A percentile compares a stretch with the other conserved stretches of the same genome.
Evolutionary conservation across 345 rosid genomes (phyloP).

Genomic region (Syzygium aromaticum): DNA sequence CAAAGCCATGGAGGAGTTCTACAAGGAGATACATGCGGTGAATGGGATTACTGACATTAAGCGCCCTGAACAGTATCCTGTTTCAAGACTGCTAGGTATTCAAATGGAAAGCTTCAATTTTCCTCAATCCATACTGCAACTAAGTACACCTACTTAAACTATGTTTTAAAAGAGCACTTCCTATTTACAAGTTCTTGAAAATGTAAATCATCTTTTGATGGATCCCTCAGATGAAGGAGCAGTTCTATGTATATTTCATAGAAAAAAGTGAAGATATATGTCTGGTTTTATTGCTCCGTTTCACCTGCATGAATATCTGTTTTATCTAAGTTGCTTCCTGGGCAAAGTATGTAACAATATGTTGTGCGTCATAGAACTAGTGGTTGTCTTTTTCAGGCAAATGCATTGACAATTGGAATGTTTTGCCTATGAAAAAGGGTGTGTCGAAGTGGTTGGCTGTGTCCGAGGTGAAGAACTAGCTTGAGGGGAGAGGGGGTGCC

Average conservation of each 20-base stretch:
- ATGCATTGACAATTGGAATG: neutral
- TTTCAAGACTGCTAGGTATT: slow-evolving; percentile 6
- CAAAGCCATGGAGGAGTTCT: slow-evolving; percentile 88
- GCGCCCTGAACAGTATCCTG: neutral
- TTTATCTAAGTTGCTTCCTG: neutral
- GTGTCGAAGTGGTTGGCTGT: slow-evolving; percentile 62
- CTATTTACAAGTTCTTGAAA: neutral
- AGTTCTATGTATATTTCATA: neutral
- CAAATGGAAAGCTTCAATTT: neutral
- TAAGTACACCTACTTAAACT: fast-evolving
- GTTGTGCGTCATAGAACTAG: too few species aligned
- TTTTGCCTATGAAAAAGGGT: slow-evolving; percentile 20
- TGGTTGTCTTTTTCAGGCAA: too few species aligned
- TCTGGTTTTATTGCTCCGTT: neutral
- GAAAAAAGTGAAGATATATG: neutral
- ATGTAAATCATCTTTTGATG: neutral
- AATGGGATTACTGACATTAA: neutral
- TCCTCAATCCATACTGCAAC: neutral
- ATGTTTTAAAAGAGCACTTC: neutral
- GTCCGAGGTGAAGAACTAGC: slow-evolving; percentile 40
- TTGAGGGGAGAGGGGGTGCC: slow-evolving; percentile 48
- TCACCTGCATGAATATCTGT: neutral
- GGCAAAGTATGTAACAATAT: neutral
- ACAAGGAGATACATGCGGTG: slow-evolving; percentile 36
- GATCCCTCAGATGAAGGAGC: neutral